phyloP scores from a whole-genome alignment of 192 early-diverging fungal genomes.

The Phycomyces nitens region DNA sequence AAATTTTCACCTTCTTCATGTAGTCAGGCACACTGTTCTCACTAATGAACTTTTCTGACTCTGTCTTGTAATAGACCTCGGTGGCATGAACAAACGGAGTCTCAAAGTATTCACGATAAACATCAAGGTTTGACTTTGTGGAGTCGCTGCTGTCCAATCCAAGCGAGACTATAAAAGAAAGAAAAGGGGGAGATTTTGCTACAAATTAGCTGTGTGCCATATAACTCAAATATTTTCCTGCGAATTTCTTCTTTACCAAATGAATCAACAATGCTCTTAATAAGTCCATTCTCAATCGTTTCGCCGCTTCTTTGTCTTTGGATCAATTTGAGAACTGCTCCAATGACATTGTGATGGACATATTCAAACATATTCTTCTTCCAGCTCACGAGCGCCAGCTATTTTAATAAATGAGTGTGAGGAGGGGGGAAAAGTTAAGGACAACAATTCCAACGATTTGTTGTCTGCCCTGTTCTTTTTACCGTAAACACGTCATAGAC shows the following conservation, averaged over 20 bases:
- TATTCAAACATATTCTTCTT: constrained; percentile 71
- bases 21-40: constrained; percentile 92
- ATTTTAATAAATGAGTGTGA: neutral
- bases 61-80: constrained; percentile 83
- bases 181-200: neutral
- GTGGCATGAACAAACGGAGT: constrained; percentile 77
- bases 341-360: constrained; percentile 67
- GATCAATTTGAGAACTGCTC: constrained; percentile 76
- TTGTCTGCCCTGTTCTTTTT: constrained; percentile 23
- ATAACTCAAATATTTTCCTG: neutral
- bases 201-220: neutral
- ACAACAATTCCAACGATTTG: neutral
- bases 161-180: constrained; percentile 58
- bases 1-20: constrained; percentile 77
- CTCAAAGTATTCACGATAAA: constrained; percentile 89
- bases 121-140: constrained; percentile 75
- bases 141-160: constrained; percentile 80
- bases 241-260: constrained; percentile 78
- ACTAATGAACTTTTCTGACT: constrained; percentile 85
- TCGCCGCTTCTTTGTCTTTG: constrained; percentile 85
- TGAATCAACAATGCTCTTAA: constrained; percentile 88
- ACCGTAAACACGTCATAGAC: constrained; percentile 94
- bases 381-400: constrained; percentile 87
- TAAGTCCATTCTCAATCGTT: constrained; percentile 76
- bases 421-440: neutral